Evolutionary conservation across 2,329 filamentous ascomycete genomes (phyloP), one percentile per base, ranked within the genome.

Genomic region (Cephalotrichum gorgonifer): DNA sequence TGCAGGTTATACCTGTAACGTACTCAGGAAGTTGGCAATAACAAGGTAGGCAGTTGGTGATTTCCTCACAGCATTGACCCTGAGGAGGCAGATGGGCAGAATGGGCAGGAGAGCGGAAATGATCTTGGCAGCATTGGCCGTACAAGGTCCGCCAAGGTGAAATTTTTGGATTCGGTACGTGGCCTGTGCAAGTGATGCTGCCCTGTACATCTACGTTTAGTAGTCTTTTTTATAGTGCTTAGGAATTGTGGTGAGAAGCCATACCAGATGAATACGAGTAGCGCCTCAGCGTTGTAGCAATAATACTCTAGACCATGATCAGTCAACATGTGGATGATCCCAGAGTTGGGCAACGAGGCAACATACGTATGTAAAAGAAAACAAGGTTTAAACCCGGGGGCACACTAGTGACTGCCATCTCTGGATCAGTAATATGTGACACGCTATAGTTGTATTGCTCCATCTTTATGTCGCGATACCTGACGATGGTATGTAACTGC

Each of bases 341-440:
- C 20, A n/a, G 6, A 15, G 6, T 7, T 7, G n/a, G 15, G 2
- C 20, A 33, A 25, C 3, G 12, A 23, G 25, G 20, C 3, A 15
- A 61, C 70, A 45, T 58, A 74, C 72, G 72, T 51, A 75, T 72
- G 50, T 70, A 74, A 53, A 69, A 75, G 2, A 76, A 57, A 0
- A 64, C 60, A 6, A 69, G 58, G 48, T 74, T 72, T 3, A 69
- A 39, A 3, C 64, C 66, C 6, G 60, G 60, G 6, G 69, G 69
- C 12, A 62, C 59, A 15, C 69, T 68, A 8, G 68, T 62, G 43
- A 74, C 61, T 28, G 65, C 65, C 12, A 74, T 53, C 43, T 70
- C 68, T 6, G 69, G 67, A 26, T 62, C 65, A 3, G 62, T 63
- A 4, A 63, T 43, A 45, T 67, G 60, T 17, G 55, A 47, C 8